phyloP scores from a whole-genome alignment of 2,329 filamentous ascomycete species.

The Cercospora sesami region DNA sequence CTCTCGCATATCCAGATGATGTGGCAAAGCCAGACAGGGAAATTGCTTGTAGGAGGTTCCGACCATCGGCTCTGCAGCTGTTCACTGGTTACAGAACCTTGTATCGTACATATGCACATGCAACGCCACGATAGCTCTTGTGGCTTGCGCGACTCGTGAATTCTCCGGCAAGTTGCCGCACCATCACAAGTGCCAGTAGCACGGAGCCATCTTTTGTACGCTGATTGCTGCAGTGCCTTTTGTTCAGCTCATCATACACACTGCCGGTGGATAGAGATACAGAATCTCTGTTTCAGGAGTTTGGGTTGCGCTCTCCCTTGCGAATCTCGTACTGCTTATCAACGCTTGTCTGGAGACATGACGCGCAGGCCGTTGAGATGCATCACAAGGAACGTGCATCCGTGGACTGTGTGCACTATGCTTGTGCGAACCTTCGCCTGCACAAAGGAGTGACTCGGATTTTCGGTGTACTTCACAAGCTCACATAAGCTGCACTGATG shows the following conservation, averaged over 20 bases:
- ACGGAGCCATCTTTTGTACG: neutral
- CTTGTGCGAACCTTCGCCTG: neutral
- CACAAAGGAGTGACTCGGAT: neutral
- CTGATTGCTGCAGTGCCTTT: neutral
- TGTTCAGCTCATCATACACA: neutral
- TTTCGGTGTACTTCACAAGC: neutral
- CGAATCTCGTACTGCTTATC: neutral
- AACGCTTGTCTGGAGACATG: neutral
- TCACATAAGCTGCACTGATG: neutral
- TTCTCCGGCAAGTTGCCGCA: neutral
- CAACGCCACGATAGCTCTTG: neutral
- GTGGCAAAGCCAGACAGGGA: neutral
- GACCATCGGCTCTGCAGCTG: neutral
- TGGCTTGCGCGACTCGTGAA: neutral
- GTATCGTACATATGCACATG: neutral
- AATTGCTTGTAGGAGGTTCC: slow-evolving; percentile 6
- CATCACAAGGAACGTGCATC: neutral
- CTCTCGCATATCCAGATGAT: neutral
- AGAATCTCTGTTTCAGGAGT: neutral
- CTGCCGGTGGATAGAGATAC: neutral
- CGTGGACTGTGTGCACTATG: neutral
- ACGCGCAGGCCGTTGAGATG: slow-evolving; percentile 3
- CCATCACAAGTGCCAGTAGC: neutral
- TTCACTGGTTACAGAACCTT: neutral
- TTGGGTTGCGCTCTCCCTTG: neutral